Conservation (phyloP, 108 stramenopile genomes). For the Pelagomonas calceolata region DNA sequence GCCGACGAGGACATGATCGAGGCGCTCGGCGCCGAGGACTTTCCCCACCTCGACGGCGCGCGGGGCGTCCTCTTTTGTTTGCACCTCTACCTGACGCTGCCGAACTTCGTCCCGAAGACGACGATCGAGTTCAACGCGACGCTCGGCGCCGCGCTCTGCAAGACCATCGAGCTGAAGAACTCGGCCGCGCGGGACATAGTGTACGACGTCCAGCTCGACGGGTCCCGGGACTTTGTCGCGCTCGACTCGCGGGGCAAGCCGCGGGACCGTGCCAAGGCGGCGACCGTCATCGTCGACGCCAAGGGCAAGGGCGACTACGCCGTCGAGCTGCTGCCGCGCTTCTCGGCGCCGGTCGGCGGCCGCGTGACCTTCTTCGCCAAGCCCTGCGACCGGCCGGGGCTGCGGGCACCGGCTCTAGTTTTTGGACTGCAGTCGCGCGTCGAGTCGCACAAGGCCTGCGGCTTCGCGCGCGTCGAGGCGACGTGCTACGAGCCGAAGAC, state of each 20-base stretch:
- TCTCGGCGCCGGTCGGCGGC: constrained; percentile 25
- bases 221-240: constrained; percentile 27
- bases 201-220: constrained; percentile 39
- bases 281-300: constrained; percentile 8
- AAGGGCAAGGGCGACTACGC: constrained; percentile 5
- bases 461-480: constrained; percentile 9
- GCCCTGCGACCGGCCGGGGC: constrained; percentile 5
- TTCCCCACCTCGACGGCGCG: background rate
- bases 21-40: background rate
- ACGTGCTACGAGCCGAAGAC: constrained; percentile 27
- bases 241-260: too few relatives aligned
- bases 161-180: constrained; percentile 46
- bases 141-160: constrained; percentile 29
- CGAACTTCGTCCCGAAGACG: constrained; percentile 41
- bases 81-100: constrained; percentile 28
- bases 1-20: too few relatives aligned
- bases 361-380: constrained; percentile 28
- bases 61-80: constrained; percentile 10
- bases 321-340: constrained; percentile 16
- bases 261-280: background rate
- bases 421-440: constrained; percentile 31
- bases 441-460: constrained; percentile 15
- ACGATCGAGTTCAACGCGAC: constrained; percentile 39
- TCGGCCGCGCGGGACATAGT: constrained; percentile 20
- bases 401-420: constrained; percentile 30